These are phyloP conservation scores for Hibiscus mutabilis DNA, from an alignment of 345 rosid genomes.

Conservation along the genomic window DNA sequence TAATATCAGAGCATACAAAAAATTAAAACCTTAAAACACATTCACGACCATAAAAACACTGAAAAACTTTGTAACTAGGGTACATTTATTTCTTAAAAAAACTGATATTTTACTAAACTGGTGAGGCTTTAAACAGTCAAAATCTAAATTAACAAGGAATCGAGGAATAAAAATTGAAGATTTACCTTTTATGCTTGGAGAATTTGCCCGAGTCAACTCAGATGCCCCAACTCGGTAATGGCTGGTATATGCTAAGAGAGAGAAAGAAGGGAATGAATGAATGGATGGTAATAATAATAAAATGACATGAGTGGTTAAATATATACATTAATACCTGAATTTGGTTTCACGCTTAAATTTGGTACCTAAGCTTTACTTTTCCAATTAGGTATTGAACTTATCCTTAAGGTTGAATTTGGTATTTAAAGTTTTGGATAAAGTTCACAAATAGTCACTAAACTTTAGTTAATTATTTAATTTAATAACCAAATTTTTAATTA, in stretches of 20 bases:
- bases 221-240: slow-evolving; percentile 16
- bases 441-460: no score
- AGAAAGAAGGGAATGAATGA: not conserved
- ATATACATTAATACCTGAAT: no score
- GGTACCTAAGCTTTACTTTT: no score
- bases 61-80: not conserved
- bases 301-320: not conserved
- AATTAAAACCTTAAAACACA: not conserved
- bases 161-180: not conserved
- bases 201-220: slow-evolving; percentile 15
- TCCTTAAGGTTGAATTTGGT: no score
- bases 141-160: not conserved
- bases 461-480: no score
- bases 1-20: not conserved
- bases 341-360: no score
- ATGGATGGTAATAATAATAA: no score
- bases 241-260: not conserved
- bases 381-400: no score
- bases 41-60: not conserved
- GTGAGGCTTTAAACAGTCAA: not conserved
- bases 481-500: no score
- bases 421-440: no score
- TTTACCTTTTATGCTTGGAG: not conserved
- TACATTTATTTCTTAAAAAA: not conserved
- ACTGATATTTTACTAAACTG: not conserved